phyloP scores from a whole-genome alignment of 306 rosid species.

The Delonix regia region DNA sequence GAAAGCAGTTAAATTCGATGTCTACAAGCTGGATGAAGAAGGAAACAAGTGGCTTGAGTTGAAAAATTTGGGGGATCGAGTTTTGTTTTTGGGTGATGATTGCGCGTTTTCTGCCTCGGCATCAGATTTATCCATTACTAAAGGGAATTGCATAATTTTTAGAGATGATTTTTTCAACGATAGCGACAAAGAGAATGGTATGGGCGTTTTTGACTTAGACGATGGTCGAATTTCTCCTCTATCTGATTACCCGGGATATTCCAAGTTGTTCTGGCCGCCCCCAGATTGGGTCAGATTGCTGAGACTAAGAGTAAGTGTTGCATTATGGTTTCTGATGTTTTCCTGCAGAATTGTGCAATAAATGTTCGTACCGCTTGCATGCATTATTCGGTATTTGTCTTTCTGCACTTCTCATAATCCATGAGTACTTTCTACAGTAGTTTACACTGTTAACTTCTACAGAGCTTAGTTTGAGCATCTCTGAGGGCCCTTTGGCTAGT shows the following conservation, averaged over 20 bases:
- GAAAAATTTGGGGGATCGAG: conserved; percentile 58
- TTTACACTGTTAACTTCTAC: neutral
- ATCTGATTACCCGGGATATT: conserved; percentile 48
- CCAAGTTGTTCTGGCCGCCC: conserved; percentile 76
- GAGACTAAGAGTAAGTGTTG: conserved; percentile 39
- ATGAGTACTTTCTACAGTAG: neutral
- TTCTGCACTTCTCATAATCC: neutral
- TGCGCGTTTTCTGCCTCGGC: conserved; percentile 66
- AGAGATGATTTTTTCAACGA: conserved; percentile 51
- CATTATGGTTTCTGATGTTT: conserved; percentile 3
- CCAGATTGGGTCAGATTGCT: conserved; percentile 58
- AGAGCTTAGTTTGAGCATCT: neutral
- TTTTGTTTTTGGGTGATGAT: conserved; percentile 78
- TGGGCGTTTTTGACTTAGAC: conserved; percentile 61
- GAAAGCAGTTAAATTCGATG: conserved; percentile 61
- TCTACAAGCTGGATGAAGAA: conserved; percentile 50
- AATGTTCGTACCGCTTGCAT: neutral
- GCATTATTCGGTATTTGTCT: neutral
- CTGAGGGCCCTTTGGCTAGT: neutral
- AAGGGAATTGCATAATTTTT: conserved; percentile 69
- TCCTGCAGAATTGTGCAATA: neutral
- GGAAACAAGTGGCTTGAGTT: conserved; percentile 64
- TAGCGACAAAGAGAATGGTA: conserved; percentile 38
- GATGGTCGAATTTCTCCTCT: conserved; percentile 50
- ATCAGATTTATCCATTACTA: conserved; percentile 45